Conservation (phyloP, 768 basidiomycete genomes). For the Boletus edulis region DNA sequence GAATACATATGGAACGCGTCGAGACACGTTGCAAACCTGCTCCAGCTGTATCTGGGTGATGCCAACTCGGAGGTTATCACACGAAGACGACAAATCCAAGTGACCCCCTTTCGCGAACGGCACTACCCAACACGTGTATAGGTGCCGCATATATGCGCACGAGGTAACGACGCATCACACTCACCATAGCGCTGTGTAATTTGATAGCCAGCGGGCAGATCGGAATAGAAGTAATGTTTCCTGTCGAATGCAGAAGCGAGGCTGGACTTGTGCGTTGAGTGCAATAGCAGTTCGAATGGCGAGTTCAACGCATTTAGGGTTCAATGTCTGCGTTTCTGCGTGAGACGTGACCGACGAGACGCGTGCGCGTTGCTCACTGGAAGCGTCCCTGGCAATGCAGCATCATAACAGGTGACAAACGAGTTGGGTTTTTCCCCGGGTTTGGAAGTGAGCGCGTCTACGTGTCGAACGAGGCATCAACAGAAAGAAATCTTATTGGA, state of each 20-base stretch:
- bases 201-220: slow-evolving; percentile 93
- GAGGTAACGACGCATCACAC: slow-evolving; percentile 1
- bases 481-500: neutral
- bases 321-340: slow-evolving; percentile 35
- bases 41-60: slow-evolving; percentile 96
- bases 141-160: neutral
- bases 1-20: neutral
- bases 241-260: slow-evolving; percentile 86
- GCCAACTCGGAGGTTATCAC: slow-evolving; percentile 50
- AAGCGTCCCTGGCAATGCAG: slow-evolving; percentile 90
- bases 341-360: neutral
- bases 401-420: slow-evolving; percentile 75
- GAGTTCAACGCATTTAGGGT: slow-evolving; percentile 70
- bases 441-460: slow-evolving; percentile 44
- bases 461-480: neutral
- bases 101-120: slow-evolving; percentile 74
- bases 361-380: slow-evolving; percentile 55
- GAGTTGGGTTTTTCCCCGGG: slow-evolving; percentile 62
- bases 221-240: slow-evolving; percentile 98
- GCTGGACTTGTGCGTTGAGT: slow-evolving; percentile 61
- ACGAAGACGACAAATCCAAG: slow-evolving; percentile 43
- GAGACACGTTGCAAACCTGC: slow-evolving; percentile 54
- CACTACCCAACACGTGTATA: slow-evolving; percentile 41
- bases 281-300: slow-evolving; percentile 82
- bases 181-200: slow-evolving; percentile 94